A percentile compares a stretch with the other conserved stretches of the same genome.
Evolutionary conservation across 768 basidiomycete genomes (phyloP).

Genomic region (Crucibulum laeve): DNA sequence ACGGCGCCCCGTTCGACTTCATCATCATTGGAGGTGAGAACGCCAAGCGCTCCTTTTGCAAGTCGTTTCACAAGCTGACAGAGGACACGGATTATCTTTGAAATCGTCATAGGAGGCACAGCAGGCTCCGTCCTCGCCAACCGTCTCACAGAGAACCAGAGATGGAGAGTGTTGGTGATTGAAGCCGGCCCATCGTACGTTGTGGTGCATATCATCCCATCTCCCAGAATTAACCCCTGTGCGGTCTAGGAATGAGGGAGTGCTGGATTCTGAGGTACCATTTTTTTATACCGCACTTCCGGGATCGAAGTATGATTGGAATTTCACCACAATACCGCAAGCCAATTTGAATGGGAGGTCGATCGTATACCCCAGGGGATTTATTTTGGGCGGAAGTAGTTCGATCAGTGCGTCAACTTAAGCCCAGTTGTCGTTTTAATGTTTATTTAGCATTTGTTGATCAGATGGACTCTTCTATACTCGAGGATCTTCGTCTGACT

Average conservation of each 20-base stretch:
- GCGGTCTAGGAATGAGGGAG: conserved; percentile 12
- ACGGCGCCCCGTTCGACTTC: conserved; percentile 13
- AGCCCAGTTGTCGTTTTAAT: background rate
- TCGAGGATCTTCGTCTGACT: conserved; percentile 20
- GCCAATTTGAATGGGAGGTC: conserved; percentile 13
- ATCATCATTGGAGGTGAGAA: conserved; percentile 18
- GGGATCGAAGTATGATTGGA: conserved; percentile 19
- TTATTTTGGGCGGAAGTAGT: conserved; percentile 19
- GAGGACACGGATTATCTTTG: background rate
- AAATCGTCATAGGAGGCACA: conserved; percentile 13
- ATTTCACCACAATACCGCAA: conserved; percentile 24
- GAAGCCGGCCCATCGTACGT: conserved; percentile 15
- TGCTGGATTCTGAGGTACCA: conserved; percentile 8
- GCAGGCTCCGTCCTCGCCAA: conserved; percentile 15
- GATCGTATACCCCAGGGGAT: conserved; percentile 18
- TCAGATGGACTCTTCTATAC: conserved; percentile 13
- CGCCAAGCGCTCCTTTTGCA: background rate
- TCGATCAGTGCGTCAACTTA: conserved; percentile 18
- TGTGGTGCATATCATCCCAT: no score
- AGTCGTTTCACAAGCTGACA: background rate
- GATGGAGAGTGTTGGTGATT: conserved; percentile 11
- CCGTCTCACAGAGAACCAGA: conserved; percentile 10
- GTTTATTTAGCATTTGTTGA: background rate
- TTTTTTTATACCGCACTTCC: conserved; percentile 6
- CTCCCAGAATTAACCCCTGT: no score